Conservation (phyloP, 2,329 filamentous ascomycete genomes). For the Fusarium sp. region DNA sequence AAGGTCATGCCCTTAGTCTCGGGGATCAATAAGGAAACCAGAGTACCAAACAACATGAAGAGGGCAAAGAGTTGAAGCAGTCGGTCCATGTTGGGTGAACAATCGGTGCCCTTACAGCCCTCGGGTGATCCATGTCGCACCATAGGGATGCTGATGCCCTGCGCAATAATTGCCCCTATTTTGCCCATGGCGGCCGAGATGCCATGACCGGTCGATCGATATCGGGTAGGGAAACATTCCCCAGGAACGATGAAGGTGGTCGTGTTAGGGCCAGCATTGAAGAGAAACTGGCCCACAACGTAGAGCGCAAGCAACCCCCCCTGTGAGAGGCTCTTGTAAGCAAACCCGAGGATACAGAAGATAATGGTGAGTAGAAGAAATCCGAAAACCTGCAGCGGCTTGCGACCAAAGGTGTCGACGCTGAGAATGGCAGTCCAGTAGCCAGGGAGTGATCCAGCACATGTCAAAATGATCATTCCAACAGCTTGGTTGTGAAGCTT, state of each 20-base stretch:
- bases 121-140: conserved; percentile 65
- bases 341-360: conserved; percentile 72
- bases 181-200: conserved; percentile 74
- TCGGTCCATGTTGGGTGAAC: conserved; percentile 72
- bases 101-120: conserved; percentile 59
- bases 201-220: conserved; percentile 71
- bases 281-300: conserved; percentile 72
- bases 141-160: conserved; percentile 72
- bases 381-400: conserved; percentile 75
- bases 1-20: conserved; percentile 81
- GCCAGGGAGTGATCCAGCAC: conserved; percentile 80
- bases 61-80: conserved; percentile 82
- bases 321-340: conserved; percentile 60
- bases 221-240: conserved; percentile 73
- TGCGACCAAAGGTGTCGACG: conserved; percentile 80
- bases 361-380: conserved; percentile 70
- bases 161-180: conserved; percentile 74
- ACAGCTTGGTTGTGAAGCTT: conserved; percentile 77
- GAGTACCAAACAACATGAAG: conserved; percentile 80
- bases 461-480: conserved; percentile 80
- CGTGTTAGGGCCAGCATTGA: conserved; percentile 73
- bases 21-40: conserved; percentile 77
- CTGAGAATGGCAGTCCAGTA: conserved; percentile 81
- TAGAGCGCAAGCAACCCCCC: conserved; percentile 68
- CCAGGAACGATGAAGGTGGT: conserved; percentile 74